phyloP scores from a whole-genome alignment of 2,329 filamentous ascomycete genomes.

The Aspergillus arachidicola region DNA sequence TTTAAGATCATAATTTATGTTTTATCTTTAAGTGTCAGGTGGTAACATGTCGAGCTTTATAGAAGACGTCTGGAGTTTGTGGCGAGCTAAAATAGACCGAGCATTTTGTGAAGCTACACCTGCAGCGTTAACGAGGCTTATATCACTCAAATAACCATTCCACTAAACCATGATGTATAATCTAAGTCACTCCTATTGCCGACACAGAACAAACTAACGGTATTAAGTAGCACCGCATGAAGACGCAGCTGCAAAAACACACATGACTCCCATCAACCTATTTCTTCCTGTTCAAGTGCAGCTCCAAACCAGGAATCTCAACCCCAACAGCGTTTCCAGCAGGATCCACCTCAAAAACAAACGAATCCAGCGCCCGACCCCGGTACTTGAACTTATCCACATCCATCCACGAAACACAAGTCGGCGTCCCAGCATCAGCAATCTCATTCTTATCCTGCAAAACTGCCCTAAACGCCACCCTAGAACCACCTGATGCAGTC shows the following conservation, averaged over 20 bases:
- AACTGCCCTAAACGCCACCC: conserved; percentile 20
- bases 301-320: conserved; percentile 14
- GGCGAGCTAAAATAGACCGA: no score
- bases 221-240: not conserved
- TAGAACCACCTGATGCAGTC: conserved; percentile 8
- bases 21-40: no score
- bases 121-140: rapidly evolving
- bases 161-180: no score
- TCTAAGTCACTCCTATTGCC: not conserved
- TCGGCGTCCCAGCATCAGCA: conserved; percentile 27
- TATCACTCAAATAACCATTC: no score
- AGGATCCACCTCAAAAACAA: conserved; percentile 28
- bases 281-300: not conserved
- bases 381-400: conserved; percentile 25
- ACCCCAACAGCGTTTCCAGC: conserved; percentile 22
- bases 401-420: conserved; percentile 31
- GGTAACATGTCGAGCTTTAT: no score
- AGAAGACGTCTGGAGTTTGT: no score
- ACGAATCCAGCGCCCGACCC: conserved; percentile 25
- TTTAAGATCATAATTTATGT: no score
- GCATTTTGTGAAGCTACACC: no score
- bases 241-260: rapidly evolving
- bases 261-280: not conserved
- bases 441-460: conserved; percentile 27
- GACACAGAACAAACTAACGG: not conserved